Base-by-base conservation (phyloP, 1,139 yeast species). In the Debaryomyces robertsiae region DNA sequence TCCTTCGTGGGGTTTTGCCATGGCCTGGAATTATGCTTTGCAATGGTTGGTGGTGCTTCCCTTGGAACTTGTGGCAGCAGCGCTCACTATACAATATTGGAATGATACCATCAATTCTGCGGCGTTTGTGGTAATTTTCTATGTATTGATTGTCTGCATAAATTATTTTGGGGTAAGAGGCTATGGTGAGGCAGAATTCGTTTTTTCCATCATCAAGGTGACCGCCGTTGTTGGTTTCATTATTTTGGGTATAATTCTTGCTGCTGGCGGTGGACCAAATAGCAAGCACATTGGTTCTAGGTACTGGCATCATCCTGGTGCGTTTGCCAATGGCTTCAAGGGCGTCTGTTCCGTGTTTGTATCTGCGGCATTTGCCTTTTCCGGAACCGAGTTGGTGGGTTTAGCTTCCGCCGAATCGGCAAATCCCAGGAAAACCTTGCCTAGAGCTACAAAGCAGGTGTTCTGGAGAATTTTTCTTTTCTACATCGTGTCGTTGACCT, bases 1-100 rank as follows among this genome's bases (percentile, higher is more conserved):
- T 53, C 83, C 86, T 2, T 75, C 88, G 9, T 80, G 86, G 79
- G 91, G 90, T 40, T 88, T 88, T 60, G 82, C 88, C 38, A 78
- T 81, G 75, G 89, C 85, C 41, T 79, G 84, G 81, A 83, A 82
- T 63, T 84, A 83, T 58, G 82, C 82, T 40, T 64, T 83, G 54
- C 83, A 79, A 63, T 84, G 90, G 91, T 68, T 82, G 25, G 77
- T 83, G 41, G 81, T 82, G 39, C 63, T 84, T 51, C 91, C 93
- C 2, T 65, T 82, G 46, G 93, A 84, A 61, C 69, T 84, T 54
- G 88, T 83, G 47, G 91, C 91, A 9, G 85, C 87, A 24, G 76
- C 90, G 9, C 67, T 84, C 46, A 81, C 87, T n/a, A 79, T 84
- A 45, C 67, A 76, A 46, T 84, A 72, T 58, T 84, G 93, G 93